phyloP scores from a whole-genome alignment of 1,139 yeast genomes.

The Pichia cactophila region DNA sequence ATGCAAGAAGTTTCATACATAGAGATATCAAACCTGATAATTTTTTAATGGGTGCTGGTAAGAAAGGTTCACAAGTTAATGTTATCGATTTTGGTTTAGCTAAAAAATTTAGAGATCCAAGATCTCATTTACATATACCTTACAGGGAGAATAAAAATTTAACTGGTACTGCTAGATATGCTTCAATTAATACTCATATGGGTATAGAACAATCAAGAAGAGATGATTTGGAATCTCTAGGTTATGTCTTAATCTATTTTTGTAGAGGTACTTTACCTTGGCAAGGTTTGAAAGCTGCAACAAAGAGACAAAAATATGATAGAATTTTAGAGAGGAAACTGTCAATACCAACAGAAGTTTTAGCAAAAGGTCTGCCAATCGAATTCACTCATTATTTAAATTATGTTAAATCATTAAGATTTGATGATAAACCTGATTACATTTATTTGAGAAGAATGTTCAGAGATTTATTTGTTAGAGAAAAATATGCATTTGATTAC shows the following conservation, averaged over 20 bases:
- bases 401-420: conserved; percentile 82
- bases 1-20: conserved; percentile 91
- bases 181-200: conserved; percentile 89
- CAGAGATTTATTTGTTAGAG: conserved; percentile 82
- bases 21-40: conserved; percentile 91
- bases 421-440: conserved; percentile 96
- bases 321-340: conserved; percentile 94
- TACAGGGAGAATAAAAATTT: conserved; percentile 93
- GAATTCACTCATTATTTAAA: conserved; percentile 86
- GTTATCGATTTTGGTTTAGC: conserved; percentile 97
- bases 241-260: conserved; percentile 90
- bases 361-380: conserved; percentile 85
- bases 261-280: conserved; percentile 95
- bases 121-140: conserved; percentile 92
- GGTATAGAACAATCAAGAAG: conserved; percentile 96
- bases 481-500: conserved; percentile 88
- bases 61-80: conserved; percentile 91
- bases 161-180: conserved; percentile 97
- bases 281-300: conserved; percentile 97
- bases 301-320: conserved; percentile 95
- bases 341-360: conserved; percentile 82
- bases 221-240: conserved; percentile 93
- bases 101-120: conserved; percentile 89
- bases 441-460: conserved; percentile 80
- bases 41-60: conserved; percentile 93